Evolutionary conservation across 2,329 filamentous ascomycete species (phyloP).

Genomic region (Metarhizium brunneum): DNA sequence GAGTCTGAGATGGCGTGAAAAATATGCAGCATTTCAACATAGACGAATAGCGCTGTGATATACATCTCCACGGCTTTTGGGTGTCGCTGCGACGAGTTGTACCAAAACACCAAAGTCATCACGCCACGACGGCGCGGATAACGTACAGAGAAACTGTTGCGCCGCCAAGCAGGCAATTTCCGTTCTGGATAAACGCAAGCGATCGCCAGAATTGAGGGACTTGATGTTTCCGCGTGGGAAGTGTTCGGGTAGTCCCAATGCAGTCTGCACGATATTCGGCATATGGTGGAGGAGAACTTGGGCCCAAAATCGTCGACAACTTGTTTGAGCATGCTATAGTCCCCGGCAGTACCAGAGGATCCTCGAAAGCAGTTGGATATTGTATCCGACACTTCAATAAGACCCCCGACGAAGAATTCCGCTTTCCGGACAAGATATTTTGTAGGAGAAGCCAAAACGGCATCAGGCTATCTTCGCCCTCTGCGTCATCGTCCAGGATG

Average conservation of each 20-base stretch:
- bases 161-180: conserved; percentile 20
- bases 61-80: conserved; percentile 19
- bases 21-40: conserved; percentile 13
- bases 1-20: background rate
- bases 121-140: conserved; percentile 11
- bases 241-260: no score
- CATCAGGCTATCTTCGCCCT: conserved; percentile 14
- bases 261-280: no score
- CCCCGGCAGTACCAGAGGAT: conserved; percentile 9
- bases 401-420: conserved; percentile 7
- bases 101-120: conserved; percentile 23
- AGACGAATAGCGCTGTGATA: conserved; percentile 18
- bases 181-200: conserved; percentile 10
- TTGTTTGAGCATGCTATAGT: conserved; percentile 13
- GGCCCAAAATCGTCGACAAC: conserved; percentile 2
- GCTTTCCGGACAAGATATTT: conserved; percentile 11
- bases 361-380: conserved; percentile 14
- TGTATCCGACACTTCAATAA: conserved; percentile 19
- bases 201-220: no score
- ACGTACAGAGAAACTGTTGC: conserved; percentile 22
- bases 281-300: conserved; percentile 4
- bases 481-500: conserved; percentile 12
- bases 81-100: conserved; percentile 20
- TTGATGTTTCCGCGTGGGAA: no score
- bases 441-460: conserved; percentile 17